These are phyloP conservation scores for Hyaloperonospora arabidopsidis DNA, from an alignment of 352 stramenopile genomes.

Conservation along the genomic window DNA sequence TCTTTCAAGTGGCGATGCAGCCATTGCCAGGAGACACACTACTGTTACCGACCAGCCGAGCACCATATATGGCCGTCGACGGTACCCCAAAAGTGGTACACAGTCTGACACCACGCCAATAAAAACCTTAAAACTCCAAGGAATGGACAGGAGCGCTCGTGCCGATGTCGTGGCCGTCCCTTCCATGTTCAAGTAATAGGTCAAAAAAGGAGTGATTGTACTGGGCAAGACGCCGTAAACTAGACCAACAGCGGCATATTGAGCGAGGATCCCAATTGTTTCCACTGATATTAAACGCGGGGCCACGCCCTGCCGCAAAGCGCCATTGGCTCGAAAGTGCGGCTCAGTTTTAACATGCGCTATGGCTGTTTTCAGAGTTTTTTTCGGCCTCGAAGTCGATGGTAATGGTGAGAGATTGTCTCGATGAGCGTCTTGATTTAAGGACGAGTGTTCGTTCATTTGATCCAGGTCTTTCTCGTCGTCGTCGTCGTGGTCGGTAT, in stretches of 20 bases:
- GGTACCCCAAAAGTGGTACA: slow-evolving; percentile 39
- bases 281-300: slow-evolving; percentile 29
- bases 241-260: slow-evolving; percentile 44
- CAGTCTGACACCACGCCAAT: slow-evolving; percentile 46
- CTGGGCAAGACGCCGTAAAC: slow-evolving; percentile 35
- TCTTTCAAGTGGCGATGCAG: slow-evolving; percentile 19
- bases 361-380: slow-evolving; percentile 10
- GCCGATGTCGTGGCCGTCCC: slow-evolving; percentile 35
- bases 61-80: slow-evolving; percentile 48
- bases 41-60: slow-evolving; percentile 38
- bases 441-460: slow-evolving; percentile 24
- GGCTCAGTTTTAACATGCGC: neutral
- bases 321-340: slow-evolving; percentile 6
- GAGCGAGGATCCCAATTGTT: slow-evolving; percentile 30
- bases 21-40: slow-evolving; percentile 34
- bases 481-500: too few species aligned
- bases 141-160: slow-evolving; percentile 33
- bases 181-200: slow-evolving; percentile 47
- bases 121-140: slow-evolving; percentile 55
- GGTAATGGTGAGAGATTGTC: slow-evolving; percentile 21
- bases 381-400: neutral
- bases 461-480: slow-evolving; percentile 25
- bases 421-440: slow-evolving; percentile 14
- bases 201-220: slow-evolving; percentile 45
- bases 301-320: slow-evolving; percentile 29